Evolutionary conservation across 1,139 yeast genomes (phyloP).

Genomic region (Petasospora rhodanensis): DNA sequence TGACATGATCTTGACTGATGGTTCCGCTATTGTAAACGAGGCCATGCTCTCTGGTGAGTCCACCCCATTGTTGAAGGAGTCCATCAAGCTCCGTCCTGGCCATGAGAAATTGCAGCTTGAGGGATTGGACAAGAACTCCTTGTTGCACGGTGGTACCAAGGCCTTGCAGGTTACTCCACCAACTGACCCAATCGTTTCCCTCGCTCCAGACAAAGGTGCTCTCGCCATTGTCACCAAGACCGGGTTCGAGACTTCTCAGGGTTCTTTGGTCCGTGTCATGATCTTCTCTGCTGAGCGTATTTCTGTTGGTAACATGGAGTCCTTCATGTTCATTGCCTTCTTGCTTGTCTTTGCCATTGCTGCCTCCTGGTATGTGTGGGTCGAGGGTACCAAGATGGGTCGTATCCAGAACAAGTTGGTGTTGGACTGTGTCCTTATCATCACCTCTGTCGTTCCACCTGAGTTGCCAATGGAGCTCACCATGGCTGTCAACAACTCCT

Average conservation of each 20-base stretch:
- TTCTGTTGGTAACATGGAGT: slow-evolving; percentile 93
- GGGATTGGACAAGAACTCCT: slow-evolving; percentile 83
- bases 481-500: slow-evolving; percentile 92
- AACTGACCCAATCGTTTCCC: slow-evolving; percentile 42
- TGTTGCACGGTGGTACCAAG: slow-evolving; percentile 95
- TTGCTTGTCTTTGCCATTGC: slow-evolving; percentile 86
- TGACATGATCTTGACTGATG: slow-evolving; percentile 80
- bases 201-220: slow-evolving; percentile 90
- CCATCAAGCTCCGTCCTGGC: slow-evolving; percentile 76
- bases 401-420: slow-evolving; percentile 91
- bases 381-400: slow-evolving; percentile 93
- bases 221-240: slow-evolving; percentile 87
- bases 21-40: slow-evolving; percentile 91
- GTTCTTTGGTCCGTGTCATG: slow-evolving; percentile 96
- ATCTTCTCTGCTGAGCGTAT: slow-evolving; percentile 95
- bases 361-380: slow-evolving; percentile 98
- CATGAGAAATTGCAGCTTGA: slow-evolving; percentile 66
- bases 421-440: slow-evolving; percentile 89
- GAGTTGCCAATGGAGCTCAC: slow-evolving; percentile 99
- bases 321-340: slow-evolving; percentile 86
- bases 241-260: slow-evolving; percentile 97
- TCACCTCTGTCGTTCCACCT: slow-evolving; percentile 98
- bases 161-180: slow-evolving; percentile 87
- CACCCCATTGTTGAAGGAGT: slow-evolving; percentile 92
- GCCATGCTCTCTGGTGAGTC: slow-evolving; percentile 99